Evolutionary conservation across 2,329 filamentous ascomycete species (phyloP), one percentile per base, ranked within the genome.

Genomic region (Epicoccum nigrum): DNA sequence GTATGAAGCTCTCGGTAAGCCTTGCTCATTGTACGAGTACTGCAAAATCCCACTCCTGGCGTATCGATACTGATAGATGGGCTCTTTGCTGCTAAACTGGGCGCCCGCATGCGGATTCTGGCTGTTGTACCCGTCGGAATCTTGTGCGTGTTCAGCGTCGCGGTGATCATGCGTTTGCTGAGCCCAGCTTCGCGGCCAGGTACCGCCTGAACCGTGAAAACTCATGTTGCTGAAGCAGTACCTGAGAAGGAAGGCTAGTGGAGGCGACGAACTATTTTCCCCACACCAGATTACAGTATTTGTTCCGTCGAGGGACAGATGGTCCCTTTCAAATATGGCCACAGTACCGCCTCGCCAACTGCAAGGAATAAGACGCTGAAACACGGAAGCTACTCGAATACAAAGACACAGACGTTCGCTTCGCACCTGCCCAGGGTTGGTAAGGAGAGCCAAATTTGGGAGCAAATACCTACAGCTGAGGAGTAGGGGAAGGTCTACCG

Each of bases 241-340:
- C 7, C 7, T 17, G 16, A 15, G 27, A 27, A 16, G 15, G 3
- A n/a, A 7, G 21, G 25, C 11, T 27, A 31, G 23, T 25, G 16
- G 9, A 4, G 19, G 16, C 2, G 9, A 15, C 30, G 9, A 16
- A 17, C 19, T n/a, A 27, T 30, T n/a, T 32, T 7, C 38, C 15
- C 16, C 19, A 15, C n/a, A 32, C 16, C 12, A 5, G 6, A 2
- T 21, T 9, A 21, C 23, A 11, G n/a, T 20, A 17, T 3, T 27
- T 21, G 8, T 21, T 20, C 2, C 21, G 27, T 16, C 15, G 11
- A 11, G 19, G 27, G 31, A 13, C 13, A n/a, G 20, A 32, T n/a
- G 15, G 33, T 7, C 31, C 30, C 48, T 41, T 45, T 23, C 35
- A 15, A 32, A 52, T 4, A 25, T 41, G 30, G 38, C 49, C 43